phyloP scores from a whole-genome alignment of 306 rosid genomes.

The Prunus dulcis region DNA sequence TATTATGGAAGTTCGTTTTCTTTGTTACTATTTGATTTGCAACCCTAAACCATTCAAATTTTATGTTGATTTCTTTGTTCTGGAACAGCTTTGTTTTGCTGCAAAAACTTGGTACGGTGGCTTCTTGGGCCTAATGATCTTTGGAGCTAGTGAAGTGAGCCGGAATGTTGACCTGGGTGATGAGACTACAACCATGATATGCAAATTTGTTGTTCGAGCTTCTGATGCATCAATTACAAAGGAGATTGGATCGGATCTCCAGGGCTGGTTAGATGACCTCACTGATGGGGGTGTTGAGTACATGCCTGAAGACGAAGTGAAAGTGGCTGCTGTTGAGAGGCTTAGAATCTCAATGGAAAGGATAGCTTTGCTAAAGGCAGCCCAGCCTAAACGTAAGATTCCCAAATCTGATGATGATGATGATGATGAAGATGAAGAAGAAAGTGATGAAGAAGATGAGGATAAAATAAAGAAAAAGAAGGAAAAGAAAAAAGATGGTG shows the following conservation, averaged over 20 bases:
- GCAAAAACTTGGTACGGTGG: slow-evolving; percentile 99
- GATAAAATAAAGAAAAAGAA: slow-evolving; percentile 27
- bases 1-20: background rate
- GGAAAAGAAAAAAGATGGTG: slow-evolving; percentile 47
- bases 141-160: slow-evolving; percentile 99
- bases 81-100: slow-evolving; percentile 78
- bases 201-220: slow-evolving; percentile 94
- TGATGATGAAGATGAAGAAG: slow-evolving; percentile 17
- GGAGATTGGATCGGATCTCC: slow-evolving; percentile 90
- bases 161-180: slow-evolving; percentile 96
- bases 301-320: slow-evolving; percentile 98
- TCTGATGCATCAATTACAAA: slow-evolving; percentile 87
- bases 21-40: background rate
- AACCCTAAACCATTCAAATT: background rate
- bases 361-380: slow-evolving; percentile 91
- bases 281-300: slow-evolving; percentile 99
- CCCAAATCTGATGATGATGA: slow-evolving; percentile 54
- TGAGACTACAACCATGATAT: slow-evolving; percentile 91
- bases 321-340: slow-evolving; percentile 86
- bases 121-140: slow-evolving; percentile 92
- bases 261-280: slow-evolving; percentile 97
- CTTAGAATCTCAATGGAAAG: slow-evolving; percentile 93
- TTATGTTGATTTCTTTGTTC: background rate
- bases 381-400: slow-evolving; percentile 71
- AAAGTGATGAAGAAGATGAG: slow-evolving; percentile 31